phyloP scores from a whole-genome alignment of 2,329 filamentous ascomycete genomes.

The Calonectria honghensis region DNA sequence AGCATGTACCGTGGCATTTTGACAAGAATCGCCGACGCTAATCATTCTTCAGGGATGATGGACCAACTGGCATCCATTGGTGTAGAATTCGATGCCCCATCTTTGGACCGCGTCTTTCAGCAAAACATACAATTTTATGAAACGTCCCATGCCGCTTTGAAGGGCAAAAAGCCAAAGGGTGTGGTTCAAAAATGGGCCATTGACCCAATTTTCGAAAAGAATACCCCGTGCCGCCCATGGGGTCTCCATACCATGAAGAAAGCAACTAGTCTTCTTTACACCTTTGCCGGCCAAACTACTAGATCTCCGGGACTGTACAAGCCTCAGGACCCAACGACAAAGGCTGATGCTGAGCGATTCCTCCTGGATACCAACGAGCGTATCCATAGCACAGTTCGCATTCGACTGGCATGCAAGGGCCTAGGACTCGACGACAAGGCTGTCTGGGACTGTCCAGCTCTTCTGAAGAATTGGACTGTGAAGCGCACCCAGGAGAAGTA shows the following conservation, averaged over 20 bases:
- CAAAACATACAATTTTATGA: slow-evolving; percentile 60
- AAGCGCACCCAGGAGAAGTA: slow-evolving; percentile 58
- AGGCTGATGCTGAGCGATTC: slow-evolving; percentile 60
- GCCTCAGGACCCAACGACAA: slow-evolving; percentile 64
- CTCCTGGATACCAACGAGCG: slow-evolving; percentile 73
- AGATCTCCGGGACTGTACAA: slow-evolving; percentile 70
- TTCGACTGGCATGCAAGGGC: slow-evolving; percentile 71
- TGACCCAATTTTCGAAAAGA: slow-evolving; percentile 67
- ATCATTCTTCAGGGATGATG: slow-evolving; percentile 69
- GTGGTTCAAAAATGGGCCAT: slow-evolving; percentile 64
- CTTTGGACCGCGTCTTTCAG: slow-evolving; percentile 64
- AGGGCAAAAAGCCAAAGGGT: slow-evolving; percentile 44
- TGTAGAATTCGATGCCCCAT: slow-evolving; percentile 67
- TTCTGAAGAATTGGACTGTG: slow-evolving; percentile 67
- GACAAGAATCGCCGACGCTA: background rate
- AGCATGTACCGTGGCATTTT: background rate
- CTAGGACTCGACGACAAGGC: slow-evolving; percentile 69
- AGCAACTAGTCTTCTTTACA: slow-evolving; percentile 64
- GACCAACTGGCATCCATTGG: slow-evolving; percentile 72
- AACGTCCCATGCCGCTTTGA: slow-evolving; percentile 39
- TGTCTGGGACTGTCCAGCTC: slow-evolving; percentile 68
- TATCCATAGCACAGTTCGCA: slow-evolving; percentile 72
- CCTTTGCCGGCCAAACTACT: slow-evolving; percentile 64
- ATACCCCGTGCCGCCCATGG: slow-evolving; percentile 70
- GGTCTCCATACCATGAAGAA: slow-evolving; percentile 67